phyloP scores from a whole-genome alignment of 768 basidiomycete genomes.

The Lactifluus volemus region DNA sequence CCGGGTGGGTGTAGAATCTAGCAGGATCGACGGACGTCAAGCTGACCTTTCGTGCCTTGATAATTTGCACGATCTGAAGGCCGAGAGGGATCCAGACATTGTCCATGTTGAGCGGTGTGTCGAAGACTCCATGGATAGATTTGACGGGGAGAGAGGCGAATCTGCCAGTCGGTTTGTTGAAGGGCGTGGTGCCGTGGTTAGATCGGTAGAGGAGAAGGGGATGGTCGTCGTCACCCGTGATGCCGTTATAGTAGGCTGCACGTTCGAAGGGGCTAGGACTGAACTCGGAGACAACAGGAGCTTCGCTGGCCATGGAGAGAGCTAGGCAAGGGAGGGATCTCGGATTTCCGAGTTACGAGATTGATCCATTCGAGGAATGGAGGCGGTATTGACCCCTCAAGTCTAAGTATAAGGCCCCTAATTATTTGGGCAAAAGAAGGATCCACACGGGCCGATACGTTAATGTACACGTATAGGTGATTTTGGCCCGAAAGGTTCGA shows the following conservation, averaged over 20 bases:
- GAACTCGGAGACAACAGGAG: neutral
- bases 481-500: too few species aligned
- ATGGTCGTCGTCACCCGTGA: neutral
- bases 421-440: too few species aligned
- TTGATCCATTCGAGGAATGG: too few species aligned
- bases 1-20: neutral
- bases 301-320: neutral
- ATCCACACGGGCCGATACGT: too few species aligned
- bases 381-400: too few species aligned
- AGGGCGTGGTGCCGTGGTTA: neutral
- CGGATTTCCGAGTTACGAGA: too few species aligned
- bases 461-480: too few species aligned
- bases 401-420: too few species aligned
- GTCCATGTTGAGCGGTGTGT: neutral
- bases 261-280: neutral
- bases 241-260: neutral
- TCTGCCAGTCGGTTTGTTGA: neutral
- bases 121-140: constrained; percentile 10
- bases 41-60: neutral
- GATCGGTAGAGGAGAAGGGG: constrained; percentile 8
- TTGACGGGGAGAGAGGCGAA: constrained; percentile 5
- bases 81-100: constrained; percentile 10
- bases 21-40: neutral
- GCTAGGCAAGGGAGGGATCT: too few species aligned
- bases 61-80: neutral